These are phyloP conservation scores for Mangifera indica DNA, from an alignment of 345 rosid species.

Conservation along the genomic window DNA sequence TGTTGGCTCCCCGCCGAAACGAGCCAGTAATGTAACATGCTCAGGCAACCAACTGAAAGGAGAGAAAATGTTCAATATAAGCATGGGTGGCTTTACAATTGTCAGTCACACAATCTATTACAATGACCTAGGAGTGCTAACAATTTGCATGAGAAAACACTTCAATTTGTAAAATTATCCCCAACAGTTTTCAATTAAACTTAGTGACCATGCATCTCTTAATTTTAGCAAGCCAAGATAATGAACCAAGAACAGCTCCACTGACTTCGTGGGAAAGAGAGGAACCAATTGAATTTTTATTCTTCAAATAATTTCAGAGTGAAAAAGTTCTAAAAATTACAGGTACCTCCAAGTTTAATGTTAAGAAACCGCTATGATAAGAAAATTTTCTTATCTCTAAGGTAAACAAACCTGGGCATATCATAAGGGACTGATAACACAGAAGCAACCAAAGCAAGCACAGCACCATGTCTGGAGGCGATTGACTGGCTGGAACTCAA, in stretches of 20 bases:
- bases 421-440: constrained; percentile 96
- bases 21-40: constrained; percentile 85
- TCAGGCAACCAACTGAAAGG: constrained; percentile 82
- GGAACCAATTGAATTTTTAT: neutral
- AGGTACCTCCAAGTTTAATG: too few species aligned
- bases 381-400: constrained; percentile 6
- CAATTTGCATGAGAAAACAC: neutral
- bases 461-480: constrained; percentile 83
- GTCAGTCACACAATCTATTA: neutral
- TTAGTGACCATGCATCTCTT: neutral
- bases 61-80: neutral
- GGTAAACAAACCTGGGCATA: constrained; percentile 81
- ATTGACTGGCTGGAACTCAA: constrained; percentile 40
- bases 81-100: neutral
- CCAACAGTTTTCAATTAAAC: neutral
- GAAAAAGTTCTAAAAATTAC: too few species aligned
- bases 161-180: neutral
- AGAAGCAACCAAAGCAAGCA: constrained; percentile 94
- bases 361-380: neutral
- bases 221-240: neutral
- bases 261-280: neutral
- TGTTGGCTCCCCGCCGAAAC: constrained; percentile 75
- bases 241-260: neutral
- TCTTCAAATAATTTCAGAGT: neutral
- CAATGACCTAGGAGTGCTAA: neutral